Evolutionary conservation across 345 rosid genomes (phyloP).

Genomic region (Acer yangbiense): DNA sequence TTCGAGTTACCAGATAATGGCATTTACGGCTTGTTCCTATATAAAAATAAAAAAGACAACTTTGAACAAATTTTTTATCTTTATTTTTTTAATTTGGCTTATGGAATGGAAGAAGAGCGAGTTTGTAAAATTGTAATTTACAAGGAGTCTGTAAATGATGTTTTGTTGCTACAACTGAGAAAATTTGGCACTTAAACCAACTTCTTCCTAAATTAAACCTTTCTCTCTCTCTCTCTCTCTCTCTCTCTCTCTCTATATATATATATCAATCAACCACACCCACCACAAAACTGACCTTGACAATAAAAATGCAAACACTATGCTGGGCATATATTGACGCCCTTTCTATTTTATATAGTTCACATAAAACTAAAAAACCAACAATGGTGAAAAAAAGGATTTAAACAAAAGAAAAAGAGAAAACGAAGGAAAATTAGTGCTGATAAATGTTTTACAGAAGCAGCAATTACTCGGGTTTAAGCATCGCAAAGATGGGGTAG

Average conservation of each 20-base stretch:
- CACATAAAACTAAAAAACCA: slow-evolving; percentile 16
- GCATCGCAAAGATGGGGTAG: slow-evolving; percentile 25
- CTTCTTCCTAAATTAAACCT: slow-evolving; percentile 18
- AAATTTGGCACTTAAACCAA: slow-evolving; percentile 31
- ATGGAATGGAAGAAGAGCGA: background rate
- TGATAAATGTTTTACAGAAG: slow-evolving; percentile 34
- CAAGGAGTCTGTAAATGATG: slow-evolving; percentile 28
- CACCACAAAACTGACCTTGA: slow-evolving; percentile 41
- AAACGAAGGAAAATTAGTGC: slow-evolving; percentile 19
- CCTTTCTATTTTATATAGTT: slow-evolving; percentile 28
- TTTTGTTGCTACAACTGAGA: slow-evolving; percentile 24
- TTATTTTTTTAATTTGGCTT: background rate
- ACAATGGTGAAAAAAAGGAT: background rate
- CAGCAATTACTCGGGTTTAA: slow-evolving; percentile 27
- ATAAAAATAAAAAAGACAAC: background rate
- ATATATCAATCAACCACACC: slow-evolving; percentile 25
- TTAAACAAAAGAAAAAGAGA: background rate
- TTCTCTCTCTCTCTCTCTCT: slow-evolving; percentile 18
- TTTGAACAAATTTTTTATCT: background rate
- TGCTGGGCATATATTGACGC: slow-evolving; percentile 39
- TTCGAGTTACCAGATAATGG: too few relatives aligned
- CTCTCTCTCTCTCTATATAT: slow-evolving; percentile 20
- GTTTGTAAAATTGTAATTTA: slow-evolving; percentile 31
- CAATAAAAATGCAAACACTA: slow-evolving; percentile 20
- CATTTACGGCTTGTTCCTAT: background rate